These are phyloP conservation scores for Clarkia xantiana DNA, from an alignment of 345 rosid genomes.

Conservation along the genomic window DNA sequence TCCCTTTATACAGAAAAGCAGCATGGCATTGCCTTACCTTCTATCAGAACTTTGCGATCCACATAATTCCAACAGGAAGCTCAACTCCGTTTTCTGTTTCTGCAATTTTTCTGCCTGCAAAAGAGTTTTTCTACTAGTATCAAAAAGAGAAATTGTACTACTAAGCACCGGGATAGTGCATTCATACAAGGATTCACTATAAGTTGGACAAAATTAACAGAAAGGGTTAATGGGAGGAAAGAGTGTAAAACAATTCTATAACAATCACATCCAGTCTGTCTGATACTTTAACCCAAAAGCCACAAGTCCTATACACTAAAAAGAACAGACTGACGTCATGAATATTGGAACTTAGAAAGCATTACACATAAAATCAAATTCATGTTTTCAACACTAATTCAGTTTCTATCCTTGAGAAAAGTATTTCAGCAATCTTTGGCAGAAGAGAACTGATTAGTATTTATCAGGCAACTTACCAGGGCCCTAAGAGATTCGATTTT, in stretches of 20 bases:
- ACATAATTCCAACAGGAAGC: slow-evolving; percentile 58
- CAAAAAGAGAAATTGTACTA: slow-evolving; percentile 3
- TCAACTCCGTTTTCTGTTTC: slow-evolving; percentile 58
- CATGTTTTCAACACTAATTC: background rate
- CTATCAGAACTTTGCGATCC: slow-evolving; percentile 53
- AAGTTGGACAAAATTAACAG: too few species aligned
- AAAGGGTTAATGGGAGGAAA: too few species aligned
- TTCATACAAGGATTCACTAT: too few species aligned
- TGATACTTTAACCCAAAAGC: too few species aligned
- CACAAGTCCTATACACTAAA: background rate
- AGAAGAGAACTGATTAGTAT: background rate
- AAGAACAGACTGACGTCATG: background rate
- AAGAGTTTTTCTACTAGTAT: slow-evolving; percentile 6
- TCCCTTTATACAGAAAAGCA: background rate
- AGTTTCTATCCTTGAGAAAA: slow-evolving; percentile 2
- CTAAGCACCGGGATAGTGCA: background rate
- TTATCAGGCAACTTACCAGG: slow-evolving; percentile 22
- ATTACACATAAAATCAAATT: background rate
- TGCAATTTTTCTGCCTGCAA: slow-evolving; percentile 68
- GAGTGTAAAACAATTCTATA: too few species aligned
- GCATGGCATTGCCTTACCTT: slow-evolving; percentile 35
- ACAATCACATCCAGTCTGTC: too few species aligned
- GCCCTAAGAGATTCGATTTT: slow-evolving; percentile 54
- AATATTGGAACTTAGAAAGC: background rate
- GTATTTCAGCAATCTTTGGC: background rate